A percentile compares a stretch with the other conserved stretches of the same genome.
Conservation (phyloP, 805 yeast genomes). For the Barnettozyma sucrosica region DNA sequence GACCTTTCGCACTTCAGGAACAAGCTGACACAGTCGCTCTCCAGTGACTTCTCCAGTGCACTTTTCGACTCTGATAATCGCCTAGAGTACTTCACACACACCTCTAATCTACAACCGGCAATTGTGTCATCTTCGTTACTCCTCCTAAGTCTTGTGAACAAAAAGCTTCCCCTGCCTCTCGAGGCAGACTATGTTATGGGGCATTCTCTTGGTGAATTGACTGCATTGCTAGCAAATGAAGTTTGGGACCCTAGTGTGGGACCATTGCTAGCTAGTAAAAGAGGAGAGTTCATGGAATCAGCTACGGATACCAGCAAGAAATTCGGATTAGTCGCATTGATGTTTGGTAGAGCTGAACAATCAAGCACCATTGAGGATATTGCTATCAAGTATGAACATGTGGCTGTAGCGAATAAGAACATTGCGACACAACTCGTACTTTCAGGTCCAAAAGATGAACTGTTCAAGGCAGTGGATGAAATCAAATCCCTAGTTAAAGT, state of each 20-base stretch:
- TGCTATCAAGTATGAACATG: slow-evolving; percentile 7
- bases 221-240: slow-evolving; percentile 31
- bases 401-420: slow-evolving; percentile 39
- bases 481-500: slow-evolving; percentile 21
- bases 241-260: slow-evolving; percentile 20
- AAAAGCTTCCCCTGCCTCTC: slow-evolving; percentile 17
- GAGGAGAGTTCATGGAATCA: slow-evolving; percentile 37
- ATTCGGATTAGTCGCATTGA: slow-evolving; percentile 33
- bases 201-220: slow-evolving; percentile 41
- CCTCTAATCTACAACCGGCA: slow-evolving; percentile 29
- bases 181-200: slow-evolving; percentile 29
- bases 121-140: slow-evolving; percentile 22
- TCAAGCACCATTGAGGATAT: slow-evolving; percentile 6
- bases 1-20: slow-evolving; percentile 6
- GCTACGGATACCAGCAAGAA: slow-evolving; percentile 17
- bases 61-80: background rate
- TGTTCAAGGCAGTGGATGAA: slow-evolving; percentile 8
- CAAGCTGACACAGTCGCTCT: background rate
- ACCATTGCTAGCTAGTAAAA: slow-evolving; percentile 24
- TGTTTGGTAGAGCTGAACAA: slow-evolving; percentile 27
- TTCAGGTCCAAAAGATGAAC: slow-evolving; percentile 30
- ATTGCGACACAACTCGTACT: slow-evolving; percentile 34
- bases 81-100: slow-evolving; percentile 9
- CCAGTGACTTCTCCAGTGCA: background rate
- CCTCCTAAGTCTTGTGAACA: slow-evolving; percentile 22